Conservation (phyloP, 2,329 filamentous ascomycete genomes). For the Aureobasidium leucospermi region DNA sequence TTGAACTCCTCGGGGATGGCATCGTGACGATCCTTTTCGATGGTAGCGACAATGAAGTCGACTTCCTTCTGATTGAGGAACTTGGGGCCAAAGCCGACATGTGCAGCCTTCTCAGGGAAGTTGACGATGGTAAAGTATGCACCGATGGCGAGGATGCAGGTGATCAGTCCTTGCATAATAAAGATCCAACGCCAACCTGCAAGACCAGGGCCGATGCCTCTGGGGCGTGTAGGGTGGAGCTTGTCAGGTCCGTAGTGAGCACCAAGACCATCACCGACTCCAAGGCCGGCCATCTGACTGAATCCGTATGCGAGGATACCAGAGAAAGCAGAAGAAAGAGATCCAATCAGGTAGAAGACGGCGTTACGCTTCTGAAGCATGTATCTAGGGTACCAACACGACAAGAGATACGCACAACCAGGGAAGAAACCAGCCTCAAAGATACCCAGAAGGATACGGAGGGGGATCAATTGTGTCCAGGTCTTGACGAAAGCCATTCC, state of each 20-base stretch:
- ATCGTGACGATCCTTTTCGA: constrained; percentile 48
- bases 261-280: constrained; percentile 24
- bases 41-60: constrained; percentile 42
- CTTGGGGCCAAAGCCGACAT: constrained; percentile 23
- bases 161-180: constrained; percentile 34
- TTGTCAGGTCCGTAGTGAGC: constrained; percentile 27
- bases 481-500: constrained; percentile 52
- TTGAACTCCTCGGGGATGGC: constrained; percentile 42
- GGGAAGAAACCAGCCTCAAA: constrained; percentile 63
- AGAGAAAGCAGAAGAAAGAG: constrained; percentile 40
- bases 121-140: constrained; percentile 39
- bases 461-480: constrained; percentile 46
- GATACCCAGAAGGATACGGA: constrained; percentile 54
- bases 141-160: constrained; percentile 32
- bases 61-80: constrained; percentile 42
- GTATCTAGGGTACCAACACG: constrained; percentile 24
- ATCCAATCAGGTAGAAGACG: constrained; percentile 44
- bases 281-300: constrained; percentile 41
- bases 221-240: constrained; percentile 19
- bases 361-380: constrained; percentile 35
- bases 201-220: constrained; percentile 28
- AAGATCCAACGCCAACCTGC: constrained; percentile 41
- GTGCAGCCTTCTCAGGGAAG: constrained; percentile 32
- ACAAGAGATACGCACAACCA: constrained; percentile 53
- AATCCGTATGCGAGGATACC: constrained; percentile 37